phyloP scores from a whole-genome alignment of 202 grass and related monocot genomes.

The Hordeum pubiflorum region DNA sequence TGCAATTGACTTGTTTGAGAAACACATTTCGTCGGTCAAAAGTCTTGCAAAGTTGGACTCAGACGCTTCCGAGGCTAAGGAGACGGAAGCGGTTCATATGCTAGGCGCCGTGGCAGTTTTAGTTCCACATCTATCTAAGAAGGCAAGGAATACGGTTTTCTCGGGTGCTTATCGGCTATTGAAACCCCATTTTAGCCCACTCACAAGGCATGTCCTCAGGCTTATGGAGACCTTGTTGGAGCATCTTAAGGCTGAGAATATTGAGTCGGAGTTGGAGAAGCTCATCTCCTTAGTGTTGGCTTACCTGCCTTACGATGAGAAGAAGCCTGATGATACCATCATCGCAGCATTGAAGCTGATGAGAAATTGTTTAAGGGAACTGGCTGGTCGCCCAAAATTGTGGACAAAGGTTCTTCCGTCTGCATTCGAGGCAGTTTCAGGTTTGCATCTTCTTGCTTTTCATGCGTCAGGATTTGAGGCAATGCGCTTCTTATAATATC shows the following conservation, averaged over 20 bases:
- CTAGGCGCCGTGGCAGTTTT: slow-evolving; percentile 52
- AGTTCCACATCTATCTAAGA: slow-evolving; percentile 53
- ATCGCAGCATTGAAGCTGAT: slow-evolving; percentile 48
- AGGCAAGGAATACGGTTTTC: slow-evolving; percentile 56
- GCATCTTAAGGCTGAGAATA: slow-evolving; percentile 45
- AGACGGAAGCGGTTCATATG: slow-evolving; percentile 47
- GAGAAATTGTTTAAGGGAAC: slow-evolving; percentile 57
- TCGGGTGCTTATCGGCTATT: slow-evolving; percentile 55
- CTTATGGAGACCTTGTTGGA: slow-evolving; percentile 55
- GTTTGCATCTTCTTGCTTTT: slow-evolving; percentile 35
- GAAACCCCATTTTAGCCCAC: slow-evolving; percentile 36
- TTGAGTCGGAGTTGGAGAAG: slow-evolving; percentile 47
- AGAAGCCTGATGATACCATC: slow-evolving; percentile 66
- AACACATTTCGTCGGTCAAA: slow-evolving; percentile 45
- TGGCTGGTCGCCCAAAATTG: slow-evolving; percentile 31
- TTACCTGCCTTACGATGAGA: slow-evolving; percentile 59
- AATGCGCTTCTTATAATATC: not conserved
- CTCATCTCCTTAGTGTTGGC: slow-evolving; percentile 48
- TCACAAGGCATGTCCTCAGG: slow-evolving; percentile 58
- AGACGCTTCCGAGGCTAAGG: slow-evolving; percentile 35
- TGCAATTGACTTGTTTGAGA: slow-evolving; percentile 59
- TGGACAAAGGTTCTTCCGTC: slow-evolving; percentile 59
- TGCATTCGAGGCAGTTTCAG: slow-evolving; percentile 66
- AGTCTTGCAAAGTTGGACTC: slow-evolving; percentile 25
- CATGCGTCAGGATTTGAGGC: not conserved